Evolutionary conservation across 257 asterid species (phyloP).

Genomic region (Penstemon newberryi): DNA sequence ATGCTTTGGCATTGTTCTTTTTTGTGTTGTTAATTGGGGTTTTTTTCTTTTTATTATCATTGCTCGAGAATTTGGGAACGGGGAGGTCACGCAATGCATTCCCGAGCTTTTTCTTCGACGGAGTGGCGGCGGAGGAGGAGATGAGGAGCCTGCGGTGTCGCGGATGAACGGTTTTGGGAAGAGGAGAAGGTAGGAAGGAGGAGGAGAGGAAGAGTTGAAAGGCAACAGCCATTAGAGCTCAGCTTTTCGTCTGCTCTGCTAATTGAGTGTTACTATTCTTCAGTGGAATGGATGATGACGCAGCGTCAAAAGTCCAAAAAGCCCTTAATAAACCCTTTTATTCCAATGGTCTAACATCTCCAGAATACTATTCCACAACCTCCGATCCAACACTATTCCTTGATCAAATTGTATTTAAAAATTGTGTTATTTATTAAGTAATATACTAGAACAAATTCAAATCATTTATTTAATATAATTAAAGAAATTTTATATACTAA

Average conservation of each 20-base stretch:
- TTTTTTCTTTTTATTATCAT: no score
- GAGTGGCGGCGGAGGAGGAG: constrained; percentile 29
- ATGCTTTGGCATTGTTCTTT: constrained; percentile 53
- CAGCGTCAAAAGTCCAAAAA: background rate
- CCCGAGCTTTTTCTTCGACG: constrained; percentile 41
- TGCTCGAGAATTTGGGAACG: no score
- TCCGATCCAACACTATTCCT: no score
- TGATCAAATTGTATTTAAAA: no score
- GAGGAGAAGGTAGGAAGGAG: constrained; percentile 44
- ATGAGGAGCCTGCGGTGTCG: constrained; percentile 30
- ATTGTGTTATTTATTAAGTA: no score
- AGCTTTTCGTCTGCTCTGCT: constrained; percentile 3
- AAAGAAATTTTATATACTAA: background rate
- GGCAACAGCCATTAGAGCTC: constrained; percentile 14
- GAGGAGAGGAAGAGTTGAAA: constrained; percentile 49
- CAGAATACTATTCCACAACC: no score
- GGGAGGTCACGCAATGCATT: no score
- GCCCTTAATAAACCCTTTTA: background rate
- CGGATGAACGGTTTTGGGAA: constrained; percentile 28
- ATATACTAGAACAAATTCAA: no score
- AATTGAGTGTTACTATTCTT: no score
- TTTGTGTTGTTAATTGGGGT: background rate
- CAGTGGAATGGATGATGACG: constrained; percentile 16
- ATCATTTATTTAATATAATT: no score
- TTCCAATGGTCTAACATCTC: no score